Evolutionary conservation across 2,329 filamentous ascomycete species (phyloP).

Genomic region (Mariannaea elegans): DNA sequence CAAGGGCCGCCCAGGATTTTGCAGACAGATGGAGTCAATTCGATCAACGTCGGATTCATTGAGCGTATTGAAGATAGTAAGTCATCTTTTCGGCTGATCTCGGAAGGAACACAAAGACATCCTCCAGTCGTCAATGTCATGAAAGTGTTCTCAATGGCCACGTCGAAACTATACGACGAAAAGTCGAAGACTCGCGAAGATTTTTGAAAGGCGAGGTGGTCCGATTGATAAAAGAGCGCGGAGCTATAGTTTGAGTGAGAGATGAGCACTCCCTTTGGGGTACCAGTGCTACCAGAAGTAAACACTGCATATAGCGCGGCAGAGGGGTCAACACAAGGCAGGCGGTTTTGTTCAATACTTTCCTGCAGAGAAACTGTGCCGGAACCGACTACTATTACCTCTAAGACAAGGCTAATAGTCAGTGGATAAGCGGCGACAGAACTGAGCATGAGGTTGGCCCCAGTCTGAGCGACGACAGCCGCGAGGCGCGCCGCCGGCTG

Average conservation of each 20-base stretch:
- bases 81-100: slow-evolving; percentile 58
- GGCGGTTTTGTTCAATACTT: too few species aligned
- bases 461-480: background rate
- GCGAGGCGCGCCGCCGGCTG: background rate
- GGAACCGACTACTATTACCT: too few species aligned
- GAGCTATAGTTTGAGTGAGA: slow-evolving; percentile 23
- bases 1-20: slow-evolving; percentile 24
- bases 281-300: slow-evolving; percentile 7
- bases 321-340: background rate
- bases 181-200: slow-evolving; percentile 29
- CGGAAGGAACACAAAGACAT: slow-evolving; percentile 61
- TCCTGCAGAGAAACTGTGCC: background rate
- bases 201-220: background rate
- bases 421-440: background rate
- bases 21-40: slow-evolving; percentile 56
- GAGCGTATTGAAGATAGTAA: slow-evolving; percentile 54
- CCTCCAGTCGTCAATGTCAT: slow-evolving; percentile 45
- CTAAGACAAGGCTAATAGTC: too few species aligned
- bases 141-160: slow-evolving; percentile 23
- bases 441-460: background rate
- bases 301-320: background rate
- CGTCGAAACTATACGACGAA: slow-evolving; percentile 35
- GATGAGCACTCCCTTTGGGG: slow-evolving; percentile 14
- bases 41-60: slow-evolving; percentile 39
- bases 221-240: slow-evolving; percentile 10